These are phyloP conservation scores for Echinosphaeria canescens DNA, from an alignment of 2,329 filamentous ascomycete species.

Conservation along the genomic window DNA sequence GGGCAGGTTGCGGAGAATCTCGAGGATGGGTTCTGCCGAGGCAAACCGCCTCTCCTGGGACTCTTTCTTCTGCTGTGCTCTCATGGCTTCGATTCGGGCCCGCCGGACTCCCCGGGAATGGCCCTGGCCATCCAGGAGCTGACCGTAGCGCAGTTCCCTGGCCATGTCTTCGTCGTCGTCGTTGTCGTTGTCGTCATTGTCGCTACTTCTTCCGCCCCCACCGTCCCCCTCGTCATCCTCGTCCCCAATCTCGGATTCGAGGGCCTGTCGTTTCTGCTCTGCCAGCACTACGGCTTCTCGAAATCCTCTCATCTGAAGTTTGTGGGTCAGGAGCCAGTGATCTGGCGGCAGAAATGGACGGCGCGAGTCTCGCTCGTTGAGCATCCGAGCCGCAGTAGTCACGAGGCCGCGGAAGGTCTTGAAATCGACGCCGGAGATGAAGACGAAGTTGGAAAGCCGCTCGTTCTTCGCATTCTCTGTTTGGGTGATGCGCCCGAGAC, in stretches of 20 bases:
- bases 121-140: conserved; percentile 41
- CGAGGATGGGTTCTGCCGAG: conserved; percentile 63
- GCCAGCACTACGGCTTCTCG: conserved; percentile 72
- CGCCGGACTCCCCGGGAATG: too few relatives aligned
- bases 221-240: too few relatives aligned
- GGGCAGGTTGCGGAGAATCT: conserved; percentile 88
- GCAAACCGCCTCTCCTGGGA: conserved; percentile 53
- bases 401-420: conserved; percentile 61
- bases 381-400: conserved; percentile 61
- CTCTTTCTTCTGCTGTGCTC: conserved; percentile 40
- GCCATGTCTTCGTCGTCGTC: conserved; percentile 15
- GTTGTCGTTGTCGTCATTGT: conserved; percentile 25
- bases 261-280: conserved; percentile 56
- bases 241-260: too few relatives aligned
- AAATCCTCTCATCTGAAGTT: conserved; percentile 78
- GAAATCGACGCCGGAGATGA: conserved; percentile 49
- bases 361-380: conserved; percentile 86
- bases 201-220: too few relatives aligned
- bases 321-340: conserved; percentile 85
- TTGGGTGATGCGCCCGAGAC: too few relatives aligned
- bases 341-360: conserved; percentile 61
- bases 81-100: conserved; percentile 37
- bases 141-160: conserved; percentile 24
- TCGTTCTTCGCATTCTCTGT: too few relatives aligned
- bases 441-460: background rate